Percentiles rank a stretch among this genome's conserved stretches.
These are phyloP conservation scores for Lactifluus rugatus DNA, from an alignment of 768 basidiomycete species.

Conservation along the genomic window DNA sequence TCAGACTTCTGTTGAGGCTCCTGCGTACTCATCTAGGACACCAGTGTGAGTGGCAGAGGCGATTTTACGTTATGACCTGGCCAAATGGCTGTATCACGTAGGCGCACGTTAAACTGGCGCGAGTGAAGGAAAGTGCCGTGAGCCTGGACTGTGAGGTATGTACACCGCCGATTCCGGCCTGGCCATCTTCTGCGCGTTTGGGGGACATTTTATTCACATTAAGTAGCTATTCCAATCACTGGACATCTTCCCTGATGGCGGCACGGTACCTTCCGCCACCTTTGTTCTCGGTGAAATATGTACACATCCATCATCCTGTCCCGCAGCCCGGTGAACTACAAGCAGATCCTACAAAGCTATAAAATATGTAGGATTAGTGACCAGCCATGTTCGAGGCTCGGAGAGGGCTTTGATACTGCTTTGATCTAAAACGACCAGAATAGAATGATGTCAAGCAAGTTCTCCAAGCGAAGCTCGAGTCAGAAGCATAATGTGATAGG, in stretches of 20 bases:
- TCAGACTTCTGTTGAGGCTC: constrained; percentile 44
- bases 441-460: constrained; percentile 33
- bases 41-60: constrained; percentile 36
- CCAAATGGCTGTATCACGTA: constrained; percentile 21
- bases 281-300: constrained; percentile 46
- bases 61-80: background rate
- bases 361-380: constrained; percentile 47
- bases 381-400: constrained; percentile 39
- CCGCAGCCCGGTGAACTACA: constrained; percentile 32
- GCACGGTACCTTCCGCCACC: constrained; percentile 32
- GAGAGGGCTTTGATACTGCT: constrained; percentile 41
- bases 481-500: background rate
- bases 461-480: constrained; percentile 1
- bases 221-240: constrained; percentile 40
- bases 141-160: constrained; percentile 54
- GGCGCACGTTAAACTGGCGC: constrained; percentile 40
- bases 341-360: constrained; percentile 41
- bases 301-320: constrained; percentile 43
- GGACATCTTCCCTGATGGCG: constrained; percentile 36
- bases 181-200: background rate
- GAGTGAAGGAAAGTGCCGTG: constrained; percentile 49
- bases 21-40: constrained; percentile 39
- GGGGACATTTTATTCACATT: constrained; percentile 22
- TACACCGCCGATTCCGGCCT: background rate
- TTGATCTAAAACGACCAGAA: constrained; percentile 33